Evolutionary conservation across 2,329 filamentous ascomycete species (phyloP).

Genomic region (Escovopsis weberi): DNA sequence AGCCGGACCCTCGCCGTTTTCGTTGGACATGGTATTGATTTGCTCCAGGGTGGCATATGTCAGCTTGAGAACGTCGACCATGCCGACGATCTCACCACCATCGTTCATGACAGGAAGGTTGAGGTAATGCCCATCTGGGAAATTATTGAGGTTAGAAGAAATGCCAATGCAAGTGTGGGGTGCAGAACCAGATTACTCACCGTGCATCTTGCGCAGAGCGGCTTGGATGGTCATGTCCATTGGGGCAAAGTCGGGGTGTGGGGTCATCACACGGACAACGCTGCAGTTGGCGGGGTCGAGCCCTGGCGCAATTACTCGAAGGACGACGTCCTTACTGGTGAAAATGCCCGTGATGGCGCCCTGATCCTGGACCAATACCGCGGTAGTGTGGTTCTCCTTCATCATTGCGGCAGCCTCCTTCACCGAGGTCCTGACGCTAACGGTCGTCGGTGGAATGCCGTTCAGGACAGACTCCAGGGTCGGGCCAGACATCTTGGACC

Average conservation of each 20-base stretch:
- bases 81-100: constrained; percentile 90
- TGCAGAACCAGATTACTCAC: constrained; percentile 34
- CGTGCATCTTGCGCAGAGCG: constrained; percentile 97
- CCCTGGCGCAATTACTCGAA: constrained; percentile 93
- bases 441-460: constrained; percentile 81
- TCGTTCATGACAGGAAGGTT: constrained; percentile 99
- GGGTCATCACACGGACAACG: constrained; percentile 97
- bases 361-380: constrained; percentile 89
- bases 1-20: constrained; percentile 83
- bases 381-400: constrained; percentile 98
- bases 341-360: constrained; percentile 98
- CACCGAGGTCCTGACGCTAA: constrained; percentile 89
- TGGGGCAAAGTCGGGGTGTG: constrained; percentile 94
- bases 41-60: constrained; percentile 97
- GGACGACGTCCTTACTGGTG: constrained; percentile 96
- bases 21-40: constrained; percentile 85
- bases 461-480: constrained; percentile 90
- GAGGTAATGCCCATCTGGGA: constrained; percentile 84
- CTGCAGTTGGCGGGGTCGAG: constrained; percentile 91
- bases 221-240: constrained; percentile 99
- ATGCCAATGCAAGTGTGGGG: constrained; percentile 2
- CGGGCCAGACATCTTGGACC: constrained; percentile 93
- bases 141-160: not conserved
- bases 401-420: constrained; percentile 90
- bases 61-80: constrained; percentile 97